Conservation (phyloP, 2,329 filamentous ascomycete genomes). For the Penicillium psychrosexuale region DNA sequence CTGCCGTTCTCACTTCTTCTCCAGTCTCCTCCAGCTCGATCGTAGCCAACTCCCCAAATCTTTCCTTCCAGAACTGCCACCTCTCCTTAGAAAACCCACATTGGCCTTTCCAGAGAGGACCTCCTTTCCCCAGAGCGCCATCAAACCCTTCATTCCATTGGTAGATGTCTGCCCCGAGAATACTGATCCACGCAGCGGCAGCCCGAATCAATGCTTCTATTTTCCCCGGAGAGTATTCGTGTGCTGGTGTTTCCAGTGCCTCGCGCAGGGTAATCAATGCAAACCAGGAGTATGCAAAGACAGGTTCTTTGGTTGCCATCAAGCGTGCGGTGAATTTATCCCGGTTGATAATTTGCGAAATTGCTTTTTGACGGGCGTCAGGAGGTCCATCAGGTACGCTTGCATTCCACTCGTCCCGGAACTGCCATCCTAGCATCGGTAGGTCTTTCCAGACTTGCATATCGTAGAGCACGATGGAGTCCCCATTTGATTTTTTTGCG, state of each 20-base stretch:
- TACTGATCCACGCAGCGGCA: constrained; percentile 1
- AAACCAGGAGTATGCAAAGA: constrained; percentile 3
- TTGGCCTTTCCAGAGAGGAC: neutral
- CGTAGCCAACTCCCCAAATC: neutral
- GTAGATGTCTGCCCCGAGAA: neutral
- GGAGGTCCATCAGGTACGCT: neutral
- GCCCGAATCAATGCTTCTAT: neutral
- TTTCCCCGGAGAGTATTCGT: neutral
- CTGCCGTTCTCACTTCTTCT: neutral
- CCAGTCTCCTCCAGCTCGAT: neutral
- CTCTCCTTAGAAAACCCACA: constrained; percentile 1
- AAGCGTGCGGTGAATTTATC: neutral
- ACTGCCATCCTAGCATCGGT: constrained; percentile 11
- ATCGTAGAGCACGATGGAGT: neutral
- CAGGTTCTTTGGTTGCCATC: neutral
- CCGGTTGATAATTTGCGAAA: neutral
- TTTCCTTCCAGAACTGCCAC: constrained; percentile 1
- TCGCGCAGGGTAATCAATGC: neutral
- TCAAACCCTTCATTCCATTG: neutral
- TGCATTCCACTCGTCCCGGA: constrained; percentile 11
- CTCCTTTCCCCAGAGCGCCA: neutral
- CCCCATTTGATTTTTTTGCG: neutral
- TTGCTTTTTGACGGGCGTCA: neutral
- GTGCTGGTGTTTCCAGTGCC: neutral
- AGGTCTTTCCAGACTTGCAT: constrained; percentile 15